Base-by-base conservation (phyloP, 768 basidiomycete genomes). In the Wakefieldia striispora region DNA sequence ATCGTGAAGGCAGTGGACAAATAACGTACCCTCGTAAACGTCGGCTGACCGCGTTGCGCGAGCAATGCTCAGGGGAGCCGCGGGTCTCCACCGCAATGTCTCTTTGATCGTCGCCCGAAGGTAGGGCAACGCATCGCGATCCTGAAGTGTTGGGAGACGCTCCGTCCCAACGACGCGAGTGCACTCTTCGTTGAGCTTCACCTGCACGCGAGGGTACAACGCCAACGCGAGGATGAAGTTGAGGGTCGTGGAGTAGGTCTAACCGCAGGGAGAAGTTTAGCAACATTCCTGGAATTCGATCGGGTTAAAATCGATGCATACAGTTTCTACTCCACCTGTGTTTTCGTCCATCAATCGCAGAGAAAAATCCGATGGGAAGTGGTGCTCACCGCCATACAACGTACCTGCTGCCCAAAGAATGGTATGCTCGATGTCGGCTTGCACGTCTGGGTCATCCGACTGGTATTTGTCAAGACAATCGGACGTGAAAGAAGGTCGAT, bases 161-260 rank as follows among this genome's bases (percentile, higher is more conserved):
- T 72, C 77, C 1, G 26, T 45, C 41, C 53, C 77, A 49, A 82
- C 62, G 4, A 81, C 74, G 1, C 70, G 47, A 50, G 79, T 77
- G 4, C 83, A 68, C 54, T 83, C 83, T n/a, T 66, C 72, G 48
- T 80, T 81, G 0, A 78, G 77, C 53, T 75, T 76, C 53, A 65
- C 70, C 58, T 77, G 75, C 7, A 81, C 76, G 5, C 79, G 75
- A 68, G 65, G 56, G 51, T 60, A 56, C 24, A 52, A 47, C 10
- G 47, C 44, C 43, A 56, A 52, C 14, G 49, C 59, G 14, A 60
- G 34, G 16, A 60, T 50, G 35, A 60, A 60, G 14, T 38, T 60
- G 29, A 59, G 43, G 12, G 54, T 56, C 3, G 59, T 53, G 8
- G 54, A 42, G 37, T 60, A 60, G 10, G 58, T 37, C 58, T 60